Conservation (phyloP, 2,329 filamentous ascomycete species). For the Colletotrichum lupini region DNA sequence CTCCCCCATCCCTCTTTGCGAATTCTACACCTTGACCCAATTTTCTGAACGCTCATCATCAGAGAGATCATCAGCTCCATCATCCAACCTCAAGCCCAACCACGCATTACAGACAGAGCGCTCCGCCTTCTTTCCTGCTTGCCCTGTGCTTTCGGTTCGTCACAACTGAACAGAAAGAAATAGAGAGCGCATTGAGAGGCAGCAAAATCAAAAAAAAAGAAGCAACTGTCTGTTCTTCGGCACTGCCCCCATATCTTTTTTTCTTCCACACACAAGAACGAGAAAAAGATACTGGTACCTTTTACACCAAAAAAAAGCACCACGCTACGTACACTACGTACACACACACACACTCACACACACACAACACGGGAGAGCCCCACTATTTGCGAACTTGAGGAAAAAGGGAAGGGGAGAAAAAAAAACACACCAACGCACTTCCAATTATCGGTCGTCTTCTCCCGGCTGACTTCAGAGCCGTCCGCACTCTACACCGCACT, state of each 20-base stretch:
- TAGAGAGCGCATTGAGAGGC: background rate
- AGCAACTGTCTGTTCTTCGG: background rate
- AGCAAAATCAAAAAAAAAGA: background rate
- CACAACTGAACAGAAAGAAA: background rate
- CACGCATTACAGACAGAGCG: constrained; percentile 18
- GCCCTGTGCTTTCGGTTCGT: constrained; percentile 20
- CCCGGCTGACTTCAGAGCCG: constrained; percentile 13
- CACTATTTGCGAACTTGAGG: background rate
- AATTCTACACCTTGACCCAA: constrained; percentile 29
- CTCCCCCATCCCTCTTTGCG: constrained; percentile 30
- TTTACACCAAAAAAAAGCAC: background rate
- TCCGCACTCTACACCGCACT: constrained; percentile 20
- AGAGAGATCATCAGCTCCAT: constrained; percentile 34
- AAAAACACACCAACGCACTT: background rate
- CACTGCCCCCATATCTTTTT: background rate
- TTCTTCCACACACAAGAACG: background rate
- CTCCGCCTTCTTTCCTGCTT: constrained; percentile 30
- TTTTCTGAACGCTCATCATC: constrained; percentile 35
- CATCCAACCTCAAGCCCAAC: constrained; percentile 31
- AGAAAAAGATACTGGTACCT: background rate
- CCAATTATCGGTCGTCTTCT: constrained; percentile 6
- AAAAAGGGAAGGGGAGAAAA: background rate
- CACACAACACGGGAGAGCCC: background rate
- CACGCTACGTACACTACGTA: background rate
- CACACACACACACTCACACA: background rate